Base-by-base conservation (phyloP, 2,329 filamentous ascomycete genomes). In the Elsinoe perseae region DNA sequence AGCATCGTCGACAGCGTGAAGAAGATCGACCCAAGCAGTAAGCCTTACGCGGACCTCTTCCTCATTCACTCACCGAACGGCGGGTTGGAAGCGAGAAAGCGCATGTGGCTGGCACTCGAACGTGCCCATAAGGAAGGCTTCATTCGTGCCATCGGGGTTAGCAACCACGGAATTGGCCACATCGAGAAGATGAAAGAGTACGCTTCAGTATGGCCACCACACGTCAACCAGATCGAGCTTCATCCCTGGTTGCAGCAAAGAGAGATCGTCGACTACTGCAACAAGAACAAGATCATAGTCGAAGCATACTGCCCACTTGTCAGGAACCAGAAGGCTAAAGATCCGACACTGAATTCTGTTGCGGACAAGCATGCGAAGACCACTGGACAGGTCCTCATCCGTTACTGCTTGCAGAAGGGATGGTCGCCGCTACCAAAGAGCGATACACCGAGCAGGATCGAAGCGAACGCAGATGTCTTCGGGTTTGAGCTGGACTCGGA, bases 341-440 rank as follows among this genome's bases (percentile, higher is more conserved):
- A 95, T 61, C 73, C 80, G 60, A 80, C 79, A 10, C 73, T 93
- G 28, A 77, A 79, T 58, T 75, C 75, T 12, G 71, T 95, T 57
- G 81, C 84, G 1, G 75, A 84, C 64, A 91, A 89, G 73, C 81
- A 93, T 68, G 77, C 76, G 61, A 90, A 86, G 73, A 81, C 81
- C 6, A 81, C 85, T 58, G 85, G 87, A 8, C 90, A 95, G 75
- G 73, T 95, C 8, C 70, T 95, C 64, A 73, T 95, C 50, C 79
- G 89, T 60, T 95, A 89, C 79, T 87, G 86, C 62, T 69, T 95
- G 70, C 87, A 95, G 71, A 91, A 88, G 72, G 85, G 81, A 3
- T 83, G 81, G 68, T 77, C 63, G 10, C 86, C 86, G 44, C 73
- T 90, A 59, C 85, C 86, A 20, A 90, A 90, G 78, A 88, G 83